A percentile compares a stretch with the other conserved stretches of the same genome.
These are phyloP conservation scores for Penstemon barbatus DNA, from an alignment of 257 asterid species.

Conservation along the genomic window DNA sequence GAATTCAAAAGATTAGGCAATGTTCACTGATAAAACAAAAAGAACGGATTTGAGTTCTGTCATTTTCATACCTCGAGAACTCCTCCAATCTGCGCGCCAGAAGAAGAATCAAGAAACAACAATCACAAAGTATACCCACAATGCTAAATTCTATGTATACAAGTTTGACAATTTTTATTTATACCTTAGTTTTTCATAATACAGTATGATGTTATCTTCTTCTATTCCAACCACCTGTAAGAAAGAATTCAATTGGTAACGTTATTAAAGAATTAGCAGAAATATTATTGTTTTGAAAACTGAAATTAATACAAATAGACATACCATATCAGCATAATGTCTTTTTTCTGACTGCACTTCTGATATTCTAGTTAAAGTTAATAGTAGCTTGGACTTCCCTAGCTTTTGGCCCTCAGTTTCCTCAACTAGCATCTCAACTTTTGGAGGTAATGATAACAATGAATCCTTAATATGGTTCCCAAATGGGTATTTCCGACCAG, in stretches of 20 bases:
- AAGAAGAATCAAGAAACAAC: slow-evolving; percentile 27
- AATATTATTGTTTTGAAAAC: not conserved
- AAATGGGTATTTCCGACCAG: slow-evolving; percentile 91
- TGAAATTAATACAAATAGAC: slow-evolving; percentile 9
- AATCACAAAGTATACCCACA: not conserved
- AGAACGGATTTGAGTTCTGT: slow-evolving; percentile 23
- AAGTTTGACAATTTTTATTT: slow-evolving; percentile 15
- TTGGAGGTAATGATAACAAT: slow-evolving; percentile 73
- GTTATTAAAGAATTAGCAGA: not conserved
- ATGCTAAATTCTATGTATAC: not conserved
- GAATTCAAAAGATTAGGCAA: slow-evolving; percentile 18
- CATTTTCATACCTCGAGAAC: slow-evolving; percentile 67
- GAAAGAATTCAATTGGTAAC: slow-evolving; percentile 23
- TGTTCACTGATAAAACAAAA: slow-evolving; percentile 19
- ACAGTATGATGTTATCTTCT: slow-evolving; percentile 71
- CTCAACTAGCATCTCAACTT: slow-evolving; percentile 69
- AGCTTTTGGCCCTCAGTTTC: slow-evolving; percentile 58
- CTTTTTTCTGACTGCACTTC: slow-evolving; percentile 51
- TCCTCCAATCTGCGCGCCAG: slow-evolving; percentile 75
- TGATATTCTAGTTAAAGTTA: slow-evolving; percentile 81
- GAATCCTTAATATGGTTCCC: slow-evolving; percentile 96
- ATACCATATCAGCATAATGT: slow-evolving; percentile 92
- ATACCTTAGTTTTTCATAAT: slow-evolving; percentile 86
- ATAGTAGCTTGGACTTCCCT: slow-evolving; percentile 69
- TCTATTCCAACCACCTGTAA: slow-evolving; percentile 74